Base-by-base conservation (phyloP, 2,329 filamentous ascomycete genomes). In the Colletotrichum cereale region DNA sequence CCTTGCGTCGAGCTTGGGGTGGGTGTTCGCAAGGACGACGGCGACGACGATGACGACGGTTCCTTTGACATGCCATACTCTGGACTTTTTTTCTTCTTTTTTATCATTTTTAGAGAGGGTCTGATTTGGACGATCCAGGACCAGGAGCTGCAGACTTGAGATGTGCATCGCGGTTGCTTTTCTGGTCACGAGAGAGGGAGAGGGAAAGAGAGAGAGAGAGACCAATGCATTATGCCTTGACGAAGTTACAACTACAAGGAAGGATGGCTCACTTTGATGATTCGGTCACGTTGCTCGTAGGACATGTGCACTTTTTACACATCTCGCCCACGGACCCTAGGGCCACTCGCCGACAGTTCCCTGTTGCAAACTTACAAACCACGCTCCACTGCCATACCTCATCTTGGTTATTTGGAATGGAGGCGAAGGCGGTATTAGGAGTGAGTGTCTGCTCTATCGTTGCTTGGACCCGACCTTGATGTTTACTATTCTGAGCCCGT, bases 141-240 rank as follows among this genome's bases (percentile, higher is more conserved):
- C n/a, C 65, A 14, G 65, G 58, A 64, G 65, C 60, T 60, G 44
- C 65, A 48, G 64, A 5, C 40, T 61, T 48, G 44, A 63, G 29
- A 47, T 40, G 55, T 60, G 66, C 69, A 69, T 69, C 40, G 53
- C 60, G 69, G 58, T 60, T 48, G 65, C 31, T 64, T 72, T 63
- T 64, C 38, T 53, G 47, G 65, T 42, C 53, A 21, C 31, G 31
- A 4, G 31, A 4, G 31, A 4, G 31, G 8, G 31, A 34, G 8
- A n/a, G n/a, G 24, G n/a, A 24, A 10, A 44, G 21, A 44, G 21
- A 47, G 44, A 47, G 21, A 44, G 44, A 58, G 52, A 65, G 38
- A 48, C 16, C 62, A 42, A 63, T 71, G 68, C 68, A 68, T 68
- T 62, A 58, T 47, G 38, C 44, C 68, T 58, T 60, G 24, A 44